Evolutionary conservation across 2,329 filamentous ascomycete species (phyloP).

Genomic region (Epichloe gansuensis): DNA sequence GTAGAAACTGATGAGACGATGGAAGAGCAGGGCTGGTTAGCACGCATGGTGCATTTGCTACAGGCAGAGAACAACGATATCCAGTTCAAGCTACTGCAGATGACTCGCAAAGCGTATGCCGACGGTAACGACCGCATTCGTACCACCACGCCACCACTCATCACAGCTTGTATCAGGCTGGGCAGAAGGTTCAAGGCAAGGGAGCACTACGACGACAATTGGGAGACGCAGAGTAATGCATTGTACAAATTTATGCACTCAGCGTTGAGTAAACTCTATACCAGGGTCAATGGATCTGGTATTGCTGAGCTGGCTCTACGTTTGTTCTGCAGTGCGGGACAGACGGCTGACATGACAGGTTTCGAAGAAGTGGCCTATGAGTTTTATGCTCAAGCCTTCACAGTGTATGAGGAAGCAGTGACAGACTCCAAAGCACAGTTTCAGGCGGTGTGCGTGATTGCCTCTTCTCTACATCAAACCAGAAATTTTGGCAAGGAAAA

Average conservation of each 20-base stretch:
- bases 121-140: slow-evolving; percentile 93
- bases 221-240: slow-evolving; percentile 54
- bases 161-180: slow-evolving; percentile 82
- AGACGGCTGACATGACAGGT: slow-evolving; percentile 80
- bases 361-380: slow-evolving; percentile 97
- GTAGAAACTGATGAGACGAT: slow-evolving; percentile 92
- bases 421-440: slow-evolving; percentile 95
- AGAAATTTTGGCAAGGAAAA: slow-evolving; percentile 92
- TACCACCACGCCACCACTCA: slow-evolving; percentile 84
- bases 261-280: slow-evolving; percentile 74
- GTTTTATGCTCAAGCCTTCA: slow-evolving; percentile 96
- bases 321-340: slow-evolving; percentile 82
- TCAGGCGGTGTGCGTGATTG: slow-evolving; percentile 92
- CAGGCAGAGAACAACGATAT: slow-evolving; percentile 78
- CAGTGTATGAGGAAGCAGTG: slow-evolving; percentile 92
- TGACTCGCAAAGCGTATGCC: slow-evolving; percentile 71
- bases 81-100: slow-evolving; percentile 87
- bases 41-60: slow-evolving; percentile 80
- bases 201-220: slow-evolving; percentile 66
- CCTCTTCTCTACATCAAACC: slow-evolving; percentile 76
- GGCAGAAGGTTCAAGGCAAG: slow-evolving; percentile 79
- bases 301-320: slow-evolving; percentile 81
- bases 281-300: slow-evolving; percentile 63
- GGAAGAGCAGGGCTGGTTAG: slow-evolving; percentile 96
- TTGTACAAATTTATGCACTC: slow-evolving; percentile 95